These are phyloP conservation scores for Kwoniella botswanensis DNA, from an alignment of 768 basidiomycete genomes.

Conservation along the genomic window DNA sequence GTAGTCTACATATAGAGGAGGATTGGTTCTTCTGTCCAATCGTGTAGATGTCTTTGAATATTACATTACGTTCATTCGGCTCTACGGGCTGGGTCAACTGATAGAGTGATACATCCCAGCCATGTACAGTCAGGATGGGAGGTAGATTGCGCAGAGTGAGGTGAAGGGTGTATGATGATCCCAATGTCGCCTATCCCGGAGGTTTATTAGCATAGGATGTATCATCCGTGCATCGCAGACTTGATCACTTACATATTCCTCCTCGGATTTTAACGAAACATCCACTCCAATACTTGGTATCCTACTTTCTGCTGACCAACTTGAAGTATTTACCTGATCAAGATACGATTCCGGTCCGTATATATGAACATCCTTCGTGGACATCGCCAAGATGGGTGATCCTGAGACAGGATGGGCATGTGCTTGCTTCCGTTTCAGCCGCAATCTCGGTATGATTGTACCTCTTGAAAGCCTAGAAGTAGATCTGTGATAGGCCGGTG, in stretches of 20 bases:
- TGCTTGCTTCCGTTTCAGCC: too few relatives aligned
- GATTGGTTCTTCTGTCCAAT: background rate
- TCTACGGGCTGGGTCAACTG: background rate
- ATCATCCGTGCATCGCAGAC: too few relatives aligned
- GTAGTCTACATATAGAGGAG: background rate
- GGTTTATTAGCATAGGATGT: too few relatives aligned
- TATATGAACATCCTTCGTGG: background rate
- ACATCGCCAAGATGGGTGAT: background rate
- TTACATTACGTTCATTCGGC: too few relatives aligned
- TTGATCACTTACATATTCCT: background rate
- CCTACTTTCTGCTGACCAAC: background rate
- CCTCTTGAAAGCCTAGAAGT: background rate
- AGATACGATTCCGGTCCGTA: constrained; percentile 3
- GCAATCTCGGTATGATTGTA: background rate
- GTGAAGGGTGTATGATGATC: background rate
- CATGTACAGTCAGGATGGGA: background rate
- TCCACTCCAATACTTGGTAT: background rate
- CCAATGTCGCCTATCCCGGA: background rate
- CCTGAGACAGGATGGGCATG: background rate
- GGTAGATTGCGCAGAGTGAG: background rate
- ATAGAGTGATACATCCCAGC: background rate
- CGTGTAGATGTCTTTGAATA: background rate
- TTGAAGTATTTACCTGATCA: background rate
- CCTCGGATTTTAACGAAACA: background rate
- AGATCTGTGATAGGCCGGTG: background rate